Evolutionary conservation across 768 basidiomycete species (phyloP).

Genomic region (Naganishia vishniacii): DNA sequence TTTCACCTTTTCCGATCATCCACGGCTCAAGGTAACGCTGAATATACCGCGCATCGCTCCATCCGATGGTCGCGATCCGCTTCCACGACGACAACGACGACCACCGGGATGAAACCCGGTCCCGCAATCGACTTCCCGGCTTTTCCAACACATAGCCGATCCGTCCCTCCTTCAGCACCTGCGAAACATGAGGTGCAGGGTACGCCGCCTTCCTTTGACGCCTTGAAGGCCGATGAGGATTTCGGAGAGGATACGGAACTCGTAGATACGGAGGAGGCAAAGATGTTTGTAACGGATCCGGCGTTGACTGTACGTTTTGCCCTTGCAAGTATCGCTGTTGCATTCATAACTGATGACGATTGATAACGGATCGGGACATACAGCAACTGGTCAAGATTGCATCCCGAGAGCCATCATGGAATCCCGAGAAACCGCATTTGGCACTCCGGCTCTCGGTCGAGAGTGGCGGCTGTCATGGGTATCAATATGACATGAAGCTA

Average conservation of each 20-base stretch:
- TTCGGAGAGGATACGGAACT: conserved; percentile 40
- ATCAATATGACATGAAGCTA: conserved; percentile 88
- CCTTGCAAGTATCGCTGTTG: neutral
- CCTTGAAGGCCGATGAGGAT: conserved; percentile 42
- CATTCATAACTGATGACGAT: neutral
- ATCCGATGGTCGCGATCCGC: neutral
- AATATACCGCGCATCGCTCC: neutral
- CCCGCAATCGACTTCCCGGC: neutral
- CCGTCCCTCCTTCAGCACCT: neutral
- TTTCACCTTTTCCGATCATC: neutral
- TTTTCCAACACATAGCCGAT: neutral
- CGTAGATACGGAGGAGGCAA: conserved; percentile 36
- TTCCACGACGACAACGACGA: neutral
- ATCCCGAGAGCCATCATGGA: conserved; percentile 51
- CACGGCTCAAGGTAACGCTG: neutral
- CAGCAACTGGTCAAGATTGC: conserved; percentile 76
- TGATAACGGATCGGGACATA: neutral
- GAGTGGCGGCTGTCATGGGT: conserved; percentile 94
- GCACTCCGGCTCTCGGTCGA: conserved; percentile 80
- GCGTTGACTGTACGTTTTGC: conserved; percentile 37
- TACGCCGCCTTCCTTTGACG: conserved; percentile 37
- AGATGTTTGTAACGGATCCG: conserved; percentile 36
- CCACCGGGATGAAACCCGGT: neutral
- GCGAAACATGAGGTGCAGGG: conserved; percentile 27
- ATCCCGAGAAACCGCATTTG: conserved; percentile 55